A percentile compares a stretch with the other conserved stretches of the same genome.
Conservation (phyloP, 148 eudicot species). For the Gaultheria prostrata region DNA sequence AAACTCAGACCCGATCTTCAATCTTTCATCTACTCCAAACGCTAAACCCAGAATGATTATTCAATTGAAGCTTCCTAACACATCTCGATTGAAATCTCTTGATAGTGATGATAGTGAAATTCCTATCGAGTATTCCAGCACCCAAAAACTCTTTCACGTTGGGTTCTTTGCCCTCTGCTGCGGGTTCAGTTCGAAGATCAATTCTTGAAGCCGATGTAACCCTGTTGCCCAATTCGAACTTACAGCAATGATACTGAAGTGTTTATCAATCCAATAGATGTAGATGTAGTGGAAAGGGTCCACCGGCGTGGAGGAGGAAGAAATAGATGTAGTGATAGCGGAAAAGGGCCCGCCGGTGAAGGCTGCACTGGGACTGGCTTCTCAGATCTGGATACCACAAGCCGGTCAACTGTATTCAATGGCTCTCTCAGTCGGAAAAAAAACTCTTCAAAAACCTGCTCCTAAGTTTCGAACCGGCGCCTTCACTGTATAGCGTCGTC, state of each 20-base stretch:
- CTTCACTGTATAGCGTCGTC: too few relatives aligned
- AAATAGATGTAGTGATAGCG: too few relatives aligned
- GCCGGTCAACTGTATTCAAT: too few relatives aligned
- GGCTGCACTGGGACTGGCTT: too few relatives aligned
- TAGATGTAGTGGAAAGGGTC: too few relatives aligned
- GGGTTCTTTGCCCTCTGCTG: constrained; percentile 43
- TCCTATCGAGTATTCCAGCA: constrained; percentile 68
- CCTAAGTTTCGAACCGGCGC: too few relatives aligned
- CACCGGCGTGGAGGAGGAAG: too few relatives aligned
- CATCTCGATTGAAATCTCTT: constrained; percentile 3
- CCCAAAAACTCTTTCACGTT: constrained; percentile 56
- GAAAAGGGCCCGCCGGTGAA: too few relatives aligned
- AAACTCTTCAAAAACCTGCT: too few relatives aligned
- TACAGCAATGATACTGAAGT: constrained; percentile 21
- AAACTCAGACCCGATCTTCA: constrained; percentile 11
- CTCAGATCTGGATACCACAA: too few relatives aligned
- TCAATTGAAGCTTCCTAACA: constrained; percentile 59
- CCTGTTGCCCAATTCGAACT: constrained; percentile 1
- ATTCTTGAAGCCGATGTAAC: constrained; percentile 38
- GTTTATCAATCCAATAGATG: constrained; percentile 15
- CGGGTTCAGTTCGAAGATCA: constrained; percentile 54
- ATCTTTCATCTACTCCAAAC: constrained; percentile 18
- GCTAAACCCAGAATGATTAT: constrained; percentile 53
- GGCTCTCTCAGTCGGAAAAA: too few relatives aligned
- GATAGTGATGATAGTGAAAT: constrained; percentile 35